Base-by-base conservation (phyloP, 78 protist genomes). In the Dictyostelium purpureum region DNA sequence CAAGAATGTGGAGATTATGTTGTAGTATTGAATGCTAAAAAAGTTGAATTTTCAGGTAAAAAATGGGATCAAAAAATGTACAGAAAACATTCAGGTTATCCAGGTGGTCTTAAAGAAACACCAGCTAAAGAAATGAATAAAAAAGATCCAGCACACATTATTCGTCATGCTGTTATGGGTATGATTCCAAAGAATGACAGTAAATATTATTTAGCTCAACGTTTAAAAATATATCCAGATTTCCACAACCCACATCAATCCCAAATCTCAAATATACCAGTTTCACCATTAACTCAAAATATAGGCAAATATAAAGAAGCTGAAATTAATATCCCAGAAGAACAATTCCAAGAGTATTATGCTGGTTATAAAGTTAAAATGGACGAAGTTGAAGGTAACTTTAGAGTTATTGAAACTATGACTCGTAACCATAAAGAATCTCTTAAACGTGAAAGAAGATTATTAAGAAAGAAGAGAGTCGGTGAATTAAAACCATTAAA, bases 111-210 rank as follows among this genome's bases (percentile, higher is more conserved):
- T 14, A 93, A 87, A 37, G 93, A 87, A 18, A 77, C 80, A 24
- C 16, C 38, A 16, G 85, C 90, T 18, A 69, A 52, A 18, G 80
- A 71, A 4, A 80, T 92, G 89, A 10, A 40, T 2, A 69, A 35
- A 35, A 24, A 47, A n/a, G 35, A 92, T 38, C 95, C 95, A 57
- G 66, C 73, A 40, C 73, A 83, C 37, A 83, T 92, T n/a, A 59
- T 92, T 69, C 77, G 87, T 74, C 95, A 88, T 59, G 95, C 95
- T 5, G 95, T 92, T 24, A 67, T 88, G 80, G 95, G 95, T n/a
- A 92, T 92, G 95, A 80, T 92, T 2, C 95, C 95, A 45, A 83
- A 85, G 65, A 92, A 80, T 59, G 67, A 92, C 43, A 59, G 49
- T 71, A 85, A 71, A 38, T 38, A 21, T 31, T 71, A 92, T 59